Evolutionary conservation across 1,284 basidiomycete genomes (phyloP), one percentile per base, ranked within the genome.

Genomic region (Melampsora americana): DNA sequence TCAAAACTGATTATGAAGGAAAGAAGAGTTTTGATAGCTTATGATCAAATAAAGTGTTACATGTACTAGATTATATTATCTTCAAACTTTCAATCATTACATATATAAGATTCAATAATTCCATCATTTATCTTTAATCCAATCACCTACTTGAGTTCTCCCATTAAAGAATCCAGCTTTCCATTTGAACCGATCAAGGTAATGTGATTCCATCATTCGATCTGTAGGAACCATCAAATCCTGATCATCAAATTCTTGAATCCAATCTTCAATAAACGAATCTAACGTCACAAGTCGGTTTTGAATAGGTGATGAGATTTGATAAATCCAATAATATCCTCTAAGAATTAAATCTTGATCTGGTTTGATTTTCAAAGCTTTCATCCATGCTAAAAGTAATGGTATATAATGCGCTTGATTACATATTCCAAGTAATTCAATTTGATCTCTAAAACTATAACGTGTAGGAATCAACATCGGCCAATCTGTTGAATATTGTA

Each of bases 341-440:
- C 65, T 60, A 50, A 61, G 65, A 28, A 74, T 46, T n/a, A 74
- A 23, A 42, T 74, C 72, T 60, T 74, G 72, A 48, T 74, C 59
- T 23, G 72, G 72, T 66, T 59, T 66, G 2, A 67, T 56, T 30
- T 59, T 62, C 11, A 74, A 42, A 4, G 64, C 42, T 61, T 48
- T 74, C 72, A 74, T 74, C 72, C 72, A 74, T 28, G 39, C 44
- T 23, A 74, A 39, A 23, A 74, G 23, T 23, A 74, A 42, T 35
- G 72, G 72, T 26, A 74, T 74, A 42, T 66, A 39, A 20, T 60
- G 48, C 11, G 50, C 32, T 60, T 67, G 53, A 35, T 74, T 53
- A 56, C 66, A n/a, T 5, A 56, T 30, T 1, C 64, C 72, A 18
- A 74, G 65, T n/a, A 74, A 18, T 48, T 74, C 72, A 16, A 74